Percentiles rank a stretch among this genome's conserved stretches.
phyloP scores from a whole-genome alignment of 495 filamentous ascomycete species.

The Xylaria curta region DNA sequence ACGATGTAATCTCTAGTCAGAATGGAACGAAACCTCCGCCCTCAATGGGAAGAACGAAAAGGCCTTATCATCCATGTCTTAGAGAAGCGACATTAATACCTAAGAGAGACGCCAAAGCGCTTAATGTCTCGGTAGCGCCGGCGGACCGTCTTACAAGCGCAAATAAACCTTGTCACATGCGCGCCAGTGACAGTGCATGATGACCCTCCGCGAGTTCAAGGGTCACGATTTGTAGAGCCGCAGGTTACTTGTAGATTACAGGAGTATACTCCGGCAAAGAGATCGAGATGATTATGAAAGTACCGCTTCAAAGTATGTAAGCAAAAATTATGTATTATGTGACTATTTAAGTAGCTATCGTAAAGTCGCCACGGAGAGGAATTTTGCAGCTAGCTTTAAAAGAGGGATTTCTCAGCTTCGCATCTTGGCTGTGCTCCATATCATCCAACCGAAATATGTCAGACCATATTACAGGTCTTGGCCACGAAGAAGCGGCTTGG shows the following conservation, averaged over 20 bases:
- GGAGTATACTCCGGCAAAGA: not conserved
- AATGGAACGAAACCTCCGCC: too few relatives aligned
- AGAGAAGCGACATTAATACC: not conserved
- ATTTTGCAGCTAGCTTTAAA: conserved; percentile 16
- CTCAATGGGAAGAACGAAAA: not conserved
- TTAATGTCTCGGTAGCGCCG: not conserved
- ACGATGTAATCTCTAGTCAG: not conserved
- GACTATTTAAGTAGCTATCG: not conserved
- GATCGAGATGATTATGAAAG: not conserved
- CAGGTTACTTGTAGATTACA: not conserved
- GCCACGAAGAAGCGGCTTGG: conserved; percentile 11
- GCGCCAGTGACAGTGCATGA: conserved; percentile 10
- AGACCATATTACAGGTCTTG: conserved; percentile 2
- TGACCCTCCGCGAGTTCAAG: not conserved
- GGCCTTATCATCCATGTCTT: not conserved
- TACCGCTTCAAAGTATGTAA: not conserved
- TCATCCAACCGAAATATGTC: conserved; percentile 11
- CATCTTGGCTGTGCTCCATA: conserved; percentile 12
- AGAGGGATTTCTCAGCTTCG: conserved; percentile 10
- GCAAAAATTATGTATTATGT: not conserved
- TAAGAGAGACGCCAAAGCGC: not conserved
- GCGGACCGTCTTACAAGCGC: not conserved
- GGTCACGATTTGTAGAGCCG: not conserved
- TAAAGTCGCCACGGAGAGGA: not conserved
- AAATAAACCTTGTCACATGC: conserved; percentile 15